These are phyloP conservation scores for Pachysandra terminalis DNA, from an alignment of 164 flowering plant species.

Conservation along the genomic window DNA sequence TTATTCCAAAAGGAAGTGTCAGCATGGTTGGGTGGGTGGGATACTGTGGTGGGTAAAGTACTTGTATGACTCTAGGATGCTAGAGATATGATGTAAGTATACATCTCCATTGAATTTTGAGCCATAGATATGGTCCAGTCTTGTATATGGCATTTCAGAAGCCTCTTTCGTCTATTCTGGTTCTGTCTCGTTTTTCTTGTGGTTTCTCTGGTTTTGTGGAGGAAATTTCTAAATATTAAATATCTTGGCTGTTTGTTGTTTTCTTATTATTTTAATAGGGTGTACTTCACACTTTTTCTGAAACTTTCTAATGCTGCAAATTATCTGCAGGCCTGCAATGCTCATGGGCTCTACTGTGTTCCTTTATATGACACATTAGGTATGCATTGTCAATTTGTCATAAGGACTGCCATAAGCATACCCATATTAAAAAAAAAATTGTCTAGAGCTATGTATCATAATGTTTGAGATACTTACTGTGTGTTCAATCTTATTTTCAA, in stretches of 20 bases:
- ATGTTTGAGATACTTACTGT: not conserved
- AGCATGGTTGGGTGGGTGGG: not conserved
- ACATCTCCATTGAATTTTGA: not conserved
- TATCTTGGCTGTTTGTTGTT: not conserved
- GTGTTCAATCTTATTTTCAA: not conserved
- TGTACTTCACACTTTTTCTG: not conserved
- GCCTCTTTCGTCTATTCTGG: not conserved
- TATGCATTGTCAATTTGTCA: conserved; percentile 26
- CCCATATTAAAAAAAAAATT: not conserved
- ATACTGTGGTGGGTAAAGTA: not conserved
- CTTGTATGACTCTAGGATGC: not conserved
- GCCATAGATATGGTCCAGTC: not conserved
- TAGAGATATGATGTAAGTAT: not conserved
- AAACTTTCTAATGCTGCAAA: conserved; percentile 6
- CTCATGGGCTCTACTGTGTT: conserved; percentile 91
- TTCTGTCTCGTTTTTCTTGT: not conserved
- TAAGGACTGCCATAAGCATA: not conserved
- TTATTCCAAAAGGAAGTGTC: not conserved
- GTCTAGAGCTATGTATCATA: not conserved
- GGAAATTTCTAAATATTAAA: not conserved
- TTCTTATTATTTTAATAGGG: not conserved
- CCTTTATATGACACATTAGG: conserved; percentile 96
- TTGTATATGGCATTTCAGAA: not conserved
- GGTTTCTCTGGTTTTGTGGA: not conserved
- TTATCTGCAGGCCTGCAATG: conserved; percentile 91